Evolutionary conservation across 164 flowering plant species (phyloP).

Genomic region (Cinnamomum chago): DNA sequence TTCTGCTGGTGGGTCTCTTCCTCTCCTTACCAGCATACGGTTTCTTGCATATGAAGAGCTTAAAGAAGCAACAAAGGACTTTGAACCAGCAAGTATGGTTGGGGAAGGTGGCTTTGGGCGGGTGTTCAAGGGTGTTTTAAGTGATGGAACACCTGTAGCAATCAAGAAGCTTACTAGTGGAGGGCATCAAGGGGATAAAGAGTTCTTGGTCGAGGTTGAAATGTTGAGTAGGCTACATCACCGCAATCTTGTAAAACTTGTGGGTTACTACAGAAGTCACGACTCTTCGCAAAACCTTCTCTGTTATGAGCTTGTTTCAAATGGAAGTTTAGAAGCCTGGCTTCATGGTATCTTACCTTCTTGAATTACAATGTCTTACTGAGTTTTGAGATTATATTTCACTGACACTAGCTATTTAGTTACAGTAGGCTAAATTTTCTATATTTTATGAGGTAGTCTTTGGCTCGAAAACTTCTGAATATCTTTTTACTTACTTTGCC

Average conservation of each 20-base stretch:
- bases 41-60: conserved; percentile 90
- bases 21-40: conserved; percentile 74
- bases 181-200: conserved; percentile 93
- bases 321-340: conserved; percentile 96
- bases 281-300: conserved; percentile 83
- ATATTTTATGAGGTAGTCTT: no score
- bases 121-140: conserved; percentile 87
- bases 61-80: conserved; percentile 86
- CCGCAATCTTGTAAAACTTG: conserved; percentile 95
- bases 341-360: conserved; percentile 74
- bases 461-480: no score
- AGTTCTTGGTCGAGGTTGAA: conserved; percentile 91
- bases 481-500: no score
- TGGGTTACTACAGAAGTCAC: conserved; percentile 78
- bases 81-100: conserved; percentile 72
- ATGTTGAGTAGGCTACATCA: conserved; percentile 99
- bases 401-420: no score
- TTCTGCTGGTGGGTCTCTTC: conserved; percentile 58
- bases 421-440: no score
- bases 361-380: not conserved
- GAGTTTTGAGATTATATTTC: not conserved
- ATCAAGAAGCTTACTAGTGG: conserved; percentile 87
- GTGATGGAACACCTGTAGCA: conserved; percentile 97
- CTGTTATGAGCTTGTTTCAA: conserved; percentile 94
- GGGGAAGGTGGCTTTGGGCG: conserved; percentile 99